These are phyloP conservation scores for Neofusicoccum cordaticola DNA, from an alignment of 2,329 filamentous ascomycete genomes.

Conservation along the genomic window DNA sequence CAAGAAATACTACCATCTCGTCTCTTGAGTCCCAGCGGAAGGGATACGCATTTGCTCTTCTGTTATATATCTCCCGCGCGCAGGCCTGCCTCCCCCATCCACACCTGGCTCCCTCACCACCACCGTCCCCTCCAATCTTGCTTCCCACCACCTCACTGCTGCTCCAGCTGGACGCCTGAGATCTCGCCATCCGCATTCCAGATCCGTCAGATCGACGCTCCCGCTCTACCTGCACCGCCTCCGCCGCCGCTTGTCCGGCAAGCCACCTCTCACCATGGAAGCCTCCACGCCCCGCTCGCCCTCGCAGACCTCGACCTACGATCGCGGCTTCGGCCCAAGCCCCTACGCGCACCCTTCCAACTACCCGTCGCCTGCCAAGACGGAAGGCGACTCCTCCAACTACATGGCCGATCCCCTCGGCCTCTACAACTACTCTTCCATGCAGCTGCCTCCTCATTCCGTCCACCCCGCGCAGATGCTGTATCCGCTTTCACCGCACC, in stretches of 20 bases:
- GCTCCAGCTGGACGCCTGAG: not conserved
- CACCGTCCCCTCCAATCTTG: not conserved
- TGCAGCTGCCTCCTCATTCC: conserved; percentile 17
- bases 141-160: not conserved
- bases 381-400: conserved; percentile 27
- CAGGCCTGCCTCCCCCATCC: conserved; percentile 24
- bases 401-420: conserved; percentile 32
- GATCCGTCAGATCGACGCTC: not conserved
- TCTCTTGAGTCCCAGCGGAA: conserved; percentile 11
- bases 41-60: conserved; percentile 5
- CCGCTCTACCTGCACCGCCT: not conserved
- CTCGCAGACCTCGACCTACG: not conserved
- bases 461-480: conserved; percentile 19
- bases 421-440: conserved; percentile 30
- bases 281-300: conserved; percentile 11
- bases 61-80: conserved; percentile 18
- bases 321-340: not conserved
- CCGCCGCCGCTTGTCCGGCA: not conserved
- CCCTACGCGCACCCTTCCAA: conserved; percentile 27
- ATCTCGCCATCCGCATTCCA: not conserved
- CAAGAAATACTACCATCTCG: conserved; percentile 22
- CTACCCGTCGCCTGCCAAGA: conserved; percentile 35
- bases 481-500: conserved; percentile 35
- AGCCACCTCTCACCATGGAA: not conserved
- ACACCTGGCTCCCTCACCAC: not conserved